Conservation (phyloP, 2,329 filamentous ascomycete species). For the Sclerotinia borealis region DNA sequence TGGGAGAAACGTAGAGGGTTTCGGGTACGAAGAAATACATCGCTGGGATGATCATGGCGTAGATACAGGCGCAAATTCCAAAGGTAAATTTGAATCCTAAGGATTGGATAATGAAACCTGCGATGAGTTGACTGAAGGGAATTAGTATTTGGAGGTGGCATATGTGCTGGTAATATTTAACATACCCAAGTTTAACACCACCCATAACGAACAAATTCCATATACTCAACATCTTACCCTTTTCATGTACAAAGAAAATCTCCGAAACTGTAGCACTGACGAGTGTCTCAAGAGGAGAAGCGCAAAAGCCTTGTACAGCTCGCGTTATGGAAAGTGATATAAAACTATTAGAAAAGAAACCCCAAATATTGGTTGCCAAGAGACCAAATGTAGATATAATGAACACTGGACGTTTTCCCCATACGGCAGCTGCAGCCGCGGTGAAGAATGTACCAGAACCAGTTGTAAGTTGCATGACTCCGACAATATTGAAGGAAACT, state of each 20-base stretch:
- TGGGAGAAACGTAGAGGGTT: constrained; percentile 33
- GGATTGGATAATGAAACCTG: constrained; percentile 35
- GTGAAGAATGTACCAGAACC: constrained; percentile 39
- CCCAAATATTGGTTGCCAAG: constrained; percentile 36
- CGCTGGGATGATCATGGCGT: constrained; percentile 35
- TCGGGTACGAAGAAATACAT: constrained; percentile 43
- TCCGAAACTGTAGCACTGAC: constrained; percentile 37
- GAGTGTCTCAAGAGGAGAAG: constrained; percentile 31
- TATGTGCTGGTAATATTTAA: neutral
- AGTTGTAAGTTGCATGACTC: constrained; percentile 37
- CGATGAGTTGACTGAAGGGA: constrained; percentile 36
- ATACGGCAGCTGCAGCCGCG: constrained; percentile 36
- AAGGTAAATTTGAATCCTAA: constrained; percentile 35
- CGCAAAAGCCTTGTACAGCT: constrained; percentile 29
- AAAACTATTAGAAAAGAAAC: constrained; percentile 36
- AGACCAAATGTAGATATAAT: constrained; percentile 32
- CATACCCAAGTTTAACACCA: constrained; percentile 29
- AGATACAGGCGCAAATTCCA: constrained; percentile 38
- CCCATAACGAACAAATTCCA: constrained; percentile 27
- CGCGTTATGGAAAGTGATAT: constrained; percentile 34
- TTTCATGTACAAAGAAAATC: constrained; percentile 42
- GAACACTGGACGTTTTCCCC: constrained; percentile 29
- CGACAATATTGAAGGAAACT: constrained; percentile 32
- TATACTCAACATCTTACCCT: constrained; percentile 32
- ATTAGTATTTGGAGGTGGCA: neutral